Base-by-base conservation (phyloP, 2,329 filamentous ascomycete genomes). In the Botryotinia narcissicola region DNA sequence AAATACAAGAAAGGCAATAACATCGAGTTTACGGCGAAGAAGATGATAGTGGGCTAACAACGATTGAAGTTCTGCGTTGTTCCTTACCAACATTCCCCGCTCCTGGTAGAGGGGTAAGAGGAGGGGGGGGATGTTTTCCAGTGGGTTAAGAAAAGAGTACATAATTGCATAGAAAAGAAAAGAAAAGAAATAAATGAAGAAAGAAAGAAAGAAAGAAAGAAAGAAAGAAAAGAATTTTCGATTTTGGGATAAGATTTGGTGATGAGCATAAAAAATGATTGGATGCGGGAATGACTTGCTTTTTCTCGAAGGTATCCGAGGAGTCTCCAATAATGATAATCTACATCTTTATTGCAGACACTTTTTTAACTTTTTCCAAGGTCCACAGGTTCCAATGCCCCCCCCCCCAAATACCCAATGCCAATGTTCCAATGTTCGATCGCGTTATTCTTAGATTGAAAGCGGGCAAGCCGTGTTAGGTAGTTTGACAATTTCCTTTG, bases 61-160 rank as follows among this genome's bases (percentile, higher is more conserved):
- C 60, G 60, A 62, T 42, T 62, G 37, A 40, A 42, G 16, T 62
- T 62, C 60, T 62, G 60, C 60, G 60, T 62, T 62, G 60, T 62
- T 62, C 60, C 60, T 62, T n/a, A 62, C 25, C 60, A 62, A 62
- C 60, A n/a, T 62, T 62, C 60, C 59, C 60, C 60, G 60, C 60
- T 62, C 60, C 35, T 62, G 35, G 35, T 40, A 40, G 60, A 62
- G 60, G 60, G 60, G 60, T 62, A 62, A 62, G 60, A 40, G 60
- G 60, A 62, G 35, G 14, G 22, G 59, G 22, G 20, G 46, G 35
- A 16, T n/a, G 18, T 62, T 62, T 22, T n/a, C 25, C 35, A 40
- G 35, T n/a, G n/a, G n/a, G 14, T 29, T 29, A 57, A 18, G n/a
- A 57, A 9, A 29, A 57, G 51, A 57, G 51, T 18, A 18, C 3